A percentile compares a stretch with the other conserved stretches of the same genome.
Evolutionary conservation across 805 yeast genomes (phyloP).

Genomic region (Yarrowia sp.): DNA sequence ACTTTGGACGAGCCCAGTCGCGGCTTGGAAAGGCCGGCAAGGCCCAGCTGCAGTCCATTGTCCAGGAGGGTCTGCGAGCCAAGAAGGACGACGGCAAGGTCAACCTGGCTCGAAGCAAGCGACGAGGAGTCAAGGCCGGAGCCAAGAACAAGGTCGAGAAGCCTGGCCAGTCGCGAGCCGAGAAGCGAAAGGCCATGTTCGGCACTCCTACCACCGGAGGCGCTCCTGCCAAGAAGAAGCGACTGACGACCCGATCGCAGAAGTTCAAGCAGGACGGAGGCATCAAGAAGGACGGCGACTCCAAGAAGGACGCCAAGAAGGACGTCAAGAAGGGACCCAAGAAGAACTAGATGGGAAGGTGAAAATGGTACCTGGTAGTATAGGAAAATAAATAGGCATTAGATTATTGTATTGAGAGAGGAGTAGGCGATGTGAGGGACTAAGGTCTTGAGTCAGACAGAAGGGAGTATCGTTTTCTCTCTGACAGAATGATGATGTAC

Average conservation of each 20-base stretch:
- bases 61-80: conserved; percentile 80
- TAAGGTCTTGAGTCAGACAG: too few species aligned
- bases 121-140: conserved; percentile 42
- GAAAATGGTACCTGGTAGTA: too few species aligned
- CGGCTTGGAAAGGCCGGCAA: conserved; percentile 82
- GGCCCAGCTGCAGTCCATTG: conserved; percentile 59
- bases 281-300: conserved; percentile 15
- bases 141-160: conserved; percentile 49
- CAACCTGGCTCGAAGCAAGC: conserved; percentile 46
- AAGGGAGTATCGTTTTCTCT: too few species aligned
- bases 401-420: conserved; percentile 2
- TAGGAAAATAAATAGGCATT: not conserved
- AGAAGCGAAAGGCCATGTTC: conserved; percentile 28
- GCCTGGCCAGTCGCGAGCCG: conserved; percentile 41
- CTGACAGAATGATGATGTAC: too few species aligned
- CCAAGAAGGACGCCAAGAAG: not conserved
- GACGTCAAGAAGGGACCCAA: conserved; percentile 3
- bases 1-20: conserved; percentile 78
- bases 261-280: conserved; percentile 38
- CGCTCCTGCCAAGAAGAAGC: conserved; percentile 21
- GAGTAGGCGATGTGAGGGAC: not conserved
- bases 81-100: conserved; percentile 59
- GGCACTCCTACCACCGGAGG: conserved; percentile 18
- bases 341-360: conserved; percentile 2
- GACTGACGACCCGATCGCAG: conserved; percentile 31